These are phyloP conservation scores for Senna tora DNA, from an alignment of 306 rosid genomes.

Conservation along the genomic window DNA sequence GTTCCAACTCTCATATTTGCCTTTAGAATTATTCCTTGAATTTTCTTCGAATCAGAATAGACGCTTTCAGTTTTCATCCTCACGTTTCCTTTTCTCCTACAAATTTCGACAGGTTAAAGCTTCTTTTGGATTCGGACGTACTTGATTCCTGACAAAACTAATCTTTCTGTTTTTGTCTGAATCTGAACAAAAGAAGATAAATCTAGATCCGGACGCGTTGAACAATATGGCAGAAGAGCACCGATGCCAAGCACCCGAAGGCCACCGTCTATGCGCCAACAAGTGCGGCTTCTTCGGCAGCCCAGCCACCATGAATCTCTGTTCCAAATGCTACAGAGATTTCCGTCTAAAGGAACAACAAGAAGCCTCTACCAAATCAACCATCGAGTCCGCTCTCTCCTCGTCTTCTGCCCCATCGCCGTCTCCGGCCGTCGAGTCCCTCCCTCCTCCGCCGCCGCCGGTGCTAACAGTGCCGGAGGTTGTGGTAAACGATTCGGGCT, in stretches of 20 bases:
- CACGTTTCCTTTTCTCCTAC: background rate
- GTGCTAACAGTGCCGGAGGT: conserved; percentile 19
- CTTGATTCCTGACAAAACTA: background rate
- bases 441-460: conserved; percentile 37
- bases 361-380: conserved; percentile 73
- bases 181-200: background rate
- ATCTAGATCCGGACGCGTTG: conserved; percentile 8
- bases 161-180: background rate
- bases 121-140: background rate
- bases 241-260: conserved; percentile 82
- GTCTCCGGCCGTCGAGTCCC: conserved; percentile 36
- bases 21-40: background rate
- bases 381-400: conserved; percentile 71
- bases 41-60: conserved; percentile 32
- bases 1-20: background rate
- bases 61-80: background rate
- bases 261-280: conserved; percentile 84
- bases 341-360: conserved; percentile 64
- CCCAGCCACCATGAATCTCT: conserved; percentile 86
- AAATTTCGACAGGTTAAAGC: conserved; percentile 26
- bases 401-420: conserved; percentile 16
- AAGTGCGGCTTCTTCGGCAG: conserved; percentile 97
- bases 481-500: conserved; percentile 26
- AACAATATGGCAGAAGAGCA: conserved; percentile 88
- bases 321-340: conserved; percentile 87